Base-by-base conservation (phyloP, 768 basidiomycete species). In the Pulveroboletus ravenelii region DNA sequence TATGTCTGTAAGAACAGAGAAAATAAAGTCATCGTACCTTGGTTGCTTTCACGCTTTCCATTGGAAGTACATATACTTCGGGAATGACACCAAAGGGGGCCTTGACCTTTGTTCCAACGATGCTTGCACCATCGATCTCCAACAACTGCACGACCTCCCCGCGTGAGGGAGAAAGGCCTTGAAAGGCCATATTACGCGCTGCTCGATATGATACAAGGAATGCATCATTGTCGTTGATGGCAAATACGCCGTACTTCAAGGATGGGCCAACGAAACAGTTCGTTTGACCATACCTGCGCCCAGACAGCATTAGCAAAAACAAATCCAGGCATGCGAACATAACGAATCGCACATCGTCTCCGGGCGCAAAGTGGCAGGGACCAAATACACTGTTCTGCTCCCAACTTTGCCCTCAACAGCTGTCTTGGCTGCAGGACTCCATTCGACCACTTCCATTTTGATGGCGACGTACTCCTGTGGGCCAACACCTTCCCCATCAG, bases 101-200 rank as follows among this genome's bases (percentile, higher is more conserved):
- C 54, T 84, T 85, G 69, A 98, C 84, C 62, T 82, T 91, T 18
- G 93, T 88, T 4, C 96, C 96, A 49, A 98, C 73, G 35, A 98
- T 72, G 52, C 81, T 81, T 10, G 81, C 69, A 8, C 96, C 96
- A 35, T 82, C 81, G 49, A 98, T 74, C 67, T 92, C 87, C 14
- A 79, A 70, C 45, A 97, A 71, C 64, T 89, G 82, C 41, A 82
- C 73, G 47, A 89, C 72, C 55, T 88, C 76, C 17, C 89, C 93
- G 1, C 84, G 81, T 5, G 78, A 76, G 5, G 80, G 77, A 51
- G 85, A 85, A 47, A 83, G 81, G 10, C 91, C 92, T 71, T 98
- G 93, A 81, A 85, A 97, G 0, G 93, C 81, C 93, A 98, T 96
- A 68, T 96, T 98, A n/a, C 95, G 84, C 6, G 92, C 93, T 0